Evolutionary conservation across 768 basidiomycete species (phyloP), one percentile per base, ranked within the genome.

Genomic region (Leucosporidium yakuticum): DNA sequence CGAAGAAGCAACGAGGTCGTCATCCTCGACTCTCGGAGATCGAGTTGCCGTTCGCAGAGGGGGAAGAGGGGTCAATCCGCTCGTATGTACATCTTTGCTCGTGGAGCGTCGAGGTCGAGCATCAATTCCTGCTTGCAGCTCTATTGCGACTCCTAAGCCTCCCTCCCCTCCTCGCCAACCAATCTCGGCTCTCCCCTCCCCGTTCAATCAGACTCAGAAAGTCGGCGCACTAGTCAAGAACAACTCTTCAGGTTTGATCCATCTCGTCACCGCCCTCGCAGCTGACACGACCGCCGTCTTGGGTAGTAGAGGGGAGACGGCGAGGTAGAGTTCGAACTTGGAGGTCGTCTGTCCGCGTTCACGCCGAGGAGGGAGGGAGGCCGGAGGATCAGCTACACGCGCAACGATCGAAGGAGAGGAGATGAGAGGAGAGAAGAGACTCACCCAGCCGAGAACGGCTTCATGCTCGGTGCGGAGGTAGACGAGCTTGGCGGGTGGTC

Each of bases 371-470:
- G 39, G 39, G 39, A 8, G n/a, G n/a, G n/a, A n/a, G n/a, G n/a
- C n/a, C n/a, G n/a, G n/a, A 7, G 14, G 39, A 44, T 44, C 39
- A 7, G n/a, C n/a, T n/a, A n/a, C n/a, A n/a, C n/a, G n/a, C n/a
- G n/a, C n/a, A n/a, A n/a, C n/a, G n/a, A n/a, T 5, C 14, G 51
- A 49, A 19, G n/a, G 54, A 19, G 23, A 14, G 23, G 31, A n/a
- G 11, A n/a, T n/a, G n/a, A n/a, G 63, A 63, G 51, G 19, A 23
- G 67, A 23, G 21, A n/a, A 11, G n/a, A 53, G 49, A 76, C 88
- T 65, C 77, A 97, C 94, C 95, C 96, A 97, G 55, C 91, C 95
- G 82, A 98, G 85, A 32, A 95, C 86, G 63, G 87, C 87, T 80
- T 97, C 96, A 55, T 86, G 85, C 64, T 89, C 86, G 0, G 91